Base-by-base conservation (phyloP, 768 basidiomycete species). In the Leccinum rimulosum region DNA sequence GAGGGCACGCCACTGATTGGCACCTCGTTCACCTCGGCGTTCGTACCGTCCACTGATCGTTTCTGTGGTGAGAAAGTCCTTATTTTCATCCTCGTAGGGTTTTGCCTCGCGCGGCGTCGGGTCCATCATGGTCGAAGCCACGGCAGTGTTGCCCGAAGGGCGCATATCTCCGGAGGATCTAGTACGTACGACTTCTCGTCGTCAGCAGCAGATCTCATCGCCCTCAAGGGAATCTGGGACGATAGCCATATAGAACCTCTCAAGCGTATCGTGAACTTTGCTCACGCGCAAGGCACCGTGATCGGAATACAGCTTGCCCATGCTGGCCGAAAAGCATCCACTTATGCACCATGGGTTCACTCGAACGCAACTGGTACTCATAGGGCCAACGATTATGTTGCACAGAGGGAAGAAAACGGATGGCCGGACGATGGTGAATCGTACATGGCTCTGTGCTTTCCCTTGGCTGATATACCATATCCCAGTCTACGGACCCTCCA, bases 291-390 rank as follows among this genome's bases (percentile, higher is more conserved):
- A 50, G 86, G 84, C 9, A 81, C 86, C 1, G 78, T 81, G 51
- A 85, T 94, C 28, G 93, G 89, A 1, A 79, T 95, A 33, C 93
- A 95, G 68, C 82, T 95, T 19, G 83, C 84, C 0, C 91, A 94
- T 69, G 89, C 87, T 4, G 82, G 82, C 11, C 75, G 82, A 35
- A 95, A 95, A 69, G 86, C 88, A 0, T 86, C 84, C 9, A 87
- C 84, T 0, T 77, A 81, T 54, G 80, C 89, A 1, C 87, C 89
- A 2, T 93, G 87, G 88, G 79, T 88, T 28, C 77, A 72, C 57
- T 56, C 68, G 8, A 76, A 73, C 48, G 73, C 70, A 11, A 68
- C 71, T 12, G 69, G 75, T 65, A 69, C 75, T 35, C 56, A 75
- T 61, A 52, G 55, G 55, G 52, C 69, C 17, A 66, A 69, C 5